Percentiles rank a stretch among this genome's conserved stretches.
Conservation (phyloP, 2,329 filamentous ascomycete genomes). For the Trichoderma sp. region DNA sequence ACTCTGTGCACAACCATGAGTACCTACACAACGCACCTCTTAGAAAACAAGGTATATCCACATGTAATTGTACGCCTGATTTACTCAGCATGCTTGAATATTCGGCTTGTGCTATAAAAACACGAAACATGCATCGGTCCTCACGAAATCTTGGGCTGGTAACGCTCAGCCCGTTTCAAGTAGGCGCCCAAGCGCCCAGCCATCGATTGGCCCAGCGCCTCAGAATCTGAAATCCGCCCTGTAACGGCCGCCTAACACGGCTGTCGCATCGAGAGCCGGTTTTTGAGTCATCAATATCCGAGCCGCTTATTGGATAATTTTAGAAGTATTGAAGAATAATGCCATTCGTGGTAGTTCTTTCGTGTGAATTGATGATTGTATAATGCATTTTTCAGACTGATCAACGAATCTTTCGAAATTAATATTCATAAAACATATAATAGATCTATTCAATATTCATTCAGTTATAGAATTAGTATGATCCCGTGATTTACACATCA, state of each 20-base stretch:
- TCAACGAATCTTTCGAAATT: no score
- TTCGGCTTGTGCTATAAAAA: neutral
- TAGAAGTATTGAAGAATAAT: neutral
- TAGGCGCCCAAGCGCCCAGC: conserved; percentile 6
- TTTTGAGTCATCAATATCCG: neutral
- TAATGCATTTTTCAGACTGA: neutral
- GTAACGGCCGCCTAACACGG: neutral
- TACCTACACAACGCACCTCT: neutral
- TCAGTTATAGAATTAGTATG: neutral
- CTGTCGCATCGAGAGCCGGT: neutral
- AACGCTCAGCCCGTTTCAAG: neutral
- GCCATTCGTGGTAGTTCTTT: no score
- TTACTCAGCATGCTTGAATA: neutral
- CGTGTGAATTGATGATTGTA: no score
- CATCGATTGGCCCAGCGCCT: conserved; percentile 6
- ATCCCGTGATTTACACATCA: neutral
- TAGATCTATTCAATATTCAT: neutral
- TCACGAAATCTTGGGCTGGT: neutral
- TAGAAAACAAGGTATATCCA: neutral
- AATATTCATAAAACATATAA: no score
- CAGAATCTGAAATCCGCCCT: neutral
- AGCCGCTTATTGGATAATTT: neutral
- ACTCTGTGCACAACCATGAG: no score
- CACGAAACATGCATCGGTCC: neutral
- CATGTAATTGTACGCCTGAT: neutral